Evolutionary conservation across 2,329 filamentous ascomycete species (phyloP).

Genomic region (Arthrobotrys sphaeroides): DNA sequence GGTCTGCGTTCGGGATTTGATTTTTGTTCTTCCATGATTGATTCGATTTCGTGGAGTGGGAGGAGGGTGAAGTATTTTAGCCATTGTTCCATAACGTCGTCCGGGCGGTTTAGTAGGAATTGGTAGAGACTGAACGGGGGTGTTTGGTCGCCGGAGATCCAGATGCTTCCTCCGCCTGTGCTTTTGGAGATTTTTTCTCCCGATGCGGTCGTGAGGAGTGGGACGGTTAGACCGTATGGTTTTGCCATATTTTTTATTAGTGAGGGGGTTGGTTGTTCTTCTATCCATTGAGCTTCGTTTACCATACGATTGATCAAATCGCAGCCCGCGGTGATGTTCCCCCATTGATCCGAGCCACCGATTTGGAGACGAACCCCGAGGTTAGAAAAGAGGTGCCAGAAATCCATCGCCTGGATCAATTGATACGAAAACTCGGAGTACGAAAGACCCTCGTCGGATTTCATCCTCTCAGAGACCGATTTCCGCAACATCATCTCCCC

Average conservation of each 20-base stretch:
- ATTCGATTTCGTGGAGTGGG: conserved; percentile 73
- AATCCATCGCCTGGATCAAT: conserved; percentile 94
- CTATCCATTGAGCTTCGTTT: conserved; percentile 60
- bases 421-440: conserved; percentile 94
- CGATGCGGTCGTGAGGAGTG: conserved; percentile 82
- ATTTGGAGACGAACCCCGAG: conserved; percentile 70
- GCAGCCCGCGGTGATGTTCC: conserved; percentile 91
- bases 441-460: conserved; percentile 90
- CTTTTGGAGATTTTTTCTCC: conserved; percentile 96
- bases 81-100: conserved; percentile 81
- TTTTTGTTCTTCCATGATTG: conserved; percentile 74
- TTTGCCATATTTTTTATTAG: conserved; percentile 54
- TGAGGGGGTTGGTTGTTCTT: conserved; percentile 40
- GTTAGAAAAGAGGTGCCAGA: conserved; percentile 83
- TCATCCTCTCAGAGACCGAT: conserved; percentile 70
- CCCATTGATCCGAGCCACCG: conserved; percentile 93
- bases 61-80: conserved; percentile 92
- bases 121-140: conserved; percentile 72
- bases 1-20: conserved; percentile 74
- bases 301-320: conserved; percentile 77
- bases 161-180: conserved; percentile 78
- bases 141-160: conserved; percentile 86
- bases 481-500: conserved; percentile 89
- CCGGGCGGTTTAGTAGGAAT: conserved; percentile 85
- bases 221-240: conserved; percentile 88